Evolutionary conservation across 441 rosid genomes (phyloP).

Genomic region (Jatropha podagrica): DNA sequence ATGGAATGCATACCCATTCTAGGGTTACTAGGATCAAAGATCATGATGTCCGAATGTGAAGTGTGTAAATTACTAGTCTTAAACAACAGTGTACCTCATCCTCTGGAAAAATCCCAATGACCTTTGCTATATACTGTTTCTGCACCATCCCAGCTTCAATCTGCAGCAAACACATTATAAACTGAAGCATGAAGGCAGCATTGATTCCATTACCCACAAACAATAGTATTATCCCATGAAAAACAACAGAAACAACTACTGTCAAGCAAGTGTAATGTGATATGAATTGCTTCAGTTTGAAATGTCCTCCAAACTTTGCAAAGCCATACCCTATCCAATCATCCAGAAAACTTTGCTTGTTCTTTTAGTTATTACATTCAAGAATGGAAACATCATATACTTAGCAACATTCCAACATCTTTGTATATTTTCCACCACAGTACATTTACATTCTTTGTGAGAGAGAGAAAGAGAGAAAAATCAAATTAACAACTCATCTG

Average conservation of each 20-base stretch:
- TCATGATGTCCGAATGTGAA: constrained; percentile 14
- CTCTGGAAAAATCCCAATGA: constrained; percentile 77
- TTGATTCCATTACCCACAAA: background rate
- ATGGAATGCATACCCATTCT: background rate
- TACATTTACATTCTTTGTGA: background rate
- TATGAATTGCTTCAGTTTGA: background rate
- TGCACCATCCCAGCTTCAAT: constrained; percentile 79
- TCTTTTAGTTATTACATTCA: background rate
- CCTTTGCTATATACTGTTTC: constrained; percentile 82
- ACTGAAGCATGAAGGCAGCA: background rate
- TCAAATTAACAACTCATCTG: background rate
- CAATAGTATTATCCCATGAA: background rate
- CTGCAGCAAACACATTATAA: constrained; percentile 39
- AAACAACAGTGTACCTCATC: constrained; percentile 54
- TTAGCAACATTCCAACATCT: background rate
- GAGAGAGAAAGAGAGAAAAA: background rate
- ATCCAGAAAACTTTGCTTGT: background rate
- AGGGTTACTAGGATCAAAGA: background rate
- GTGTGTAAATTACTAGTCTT: constrained; percentile 1
- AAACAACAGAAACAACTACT: background rate
- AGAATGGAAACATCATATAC: background rate
- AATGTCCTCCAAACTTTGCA: background rate
- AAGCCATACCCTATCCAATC: background rate
- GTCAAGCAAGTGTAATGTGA: constrained; percentile 9
- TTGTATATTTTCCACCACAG: background rate